Conservation (phyloP, 2,329 filamentous ascomycete species). For the Tolypocladium amazonense region DNA sequence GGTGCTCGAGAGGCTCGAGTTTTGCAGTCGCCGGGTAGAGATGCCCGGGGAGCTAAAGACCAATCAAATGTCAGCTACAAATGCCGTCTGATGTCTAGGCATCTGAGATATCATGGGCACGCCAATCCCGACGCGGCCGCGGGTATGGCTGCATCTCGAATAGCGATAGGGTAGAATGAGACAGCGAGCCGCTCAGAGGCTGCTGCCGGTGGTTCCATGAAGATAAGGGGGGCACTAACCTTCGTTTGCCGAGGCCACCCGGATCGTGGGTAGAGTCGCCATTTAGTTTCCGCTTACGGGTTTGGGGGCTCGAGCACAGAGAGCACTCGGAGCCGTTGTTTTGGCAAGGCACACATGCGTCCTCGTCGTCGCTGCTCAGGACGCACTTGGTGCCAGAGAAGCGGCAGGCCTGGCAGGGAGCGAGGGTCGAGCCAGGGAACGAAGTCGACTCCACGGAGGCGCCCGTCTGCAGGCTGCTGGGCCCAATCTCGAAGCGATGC, state of each 20-base stretch:
- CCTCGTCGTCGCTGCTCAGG: constrained; percentile 58
- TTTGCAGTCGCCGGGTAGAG: constrained; percentile 38
- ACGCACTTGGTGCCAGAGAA: constrained; percentile 67
- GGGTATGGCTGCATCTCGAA: not conserved
- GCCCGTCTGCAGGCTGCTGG: constrained; percentile 39
- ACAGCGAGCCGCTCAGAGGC: not conserved
- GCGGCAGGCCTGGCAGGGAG: constrained; percentile 64
- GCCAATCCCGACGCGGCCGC: not conserved
- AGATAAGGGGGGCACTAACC: constrained; percentile 38
- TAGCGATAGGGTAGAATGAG: not conserved
- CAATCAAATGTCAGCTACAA: constrained; percentile 1
- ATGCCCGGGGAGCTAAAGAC: constrained; percentile 44
- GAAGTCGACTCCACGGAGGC: constrained; percentile 40
- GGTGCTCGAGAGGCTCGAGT: constrained; percentile 50
- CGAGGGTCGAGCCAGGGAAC: constrained; percentile 28
- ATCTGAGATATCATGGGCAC: not conserved
- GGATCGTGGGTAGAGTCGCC: constrained; percentile 47
- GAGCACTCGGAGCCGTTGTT: constrained; percentile 72
- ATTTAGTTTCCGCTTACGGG: constrained; percentile 70
- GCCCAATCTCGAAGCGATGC: constrained; percentile 36
- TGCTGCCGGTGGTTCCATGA: not conserved
- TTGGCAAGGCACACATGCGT: constrained; percentile 67
- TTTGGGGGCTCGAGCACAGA: constrained; percentile 63
- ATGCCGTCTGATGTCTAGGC: not conserved
- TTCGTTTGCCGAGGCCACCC: constrained; percentile 50